phyloP scores from a whole-genome alignment of 768 basidiomycete genomes.

The Calocybe indica region DNA sequence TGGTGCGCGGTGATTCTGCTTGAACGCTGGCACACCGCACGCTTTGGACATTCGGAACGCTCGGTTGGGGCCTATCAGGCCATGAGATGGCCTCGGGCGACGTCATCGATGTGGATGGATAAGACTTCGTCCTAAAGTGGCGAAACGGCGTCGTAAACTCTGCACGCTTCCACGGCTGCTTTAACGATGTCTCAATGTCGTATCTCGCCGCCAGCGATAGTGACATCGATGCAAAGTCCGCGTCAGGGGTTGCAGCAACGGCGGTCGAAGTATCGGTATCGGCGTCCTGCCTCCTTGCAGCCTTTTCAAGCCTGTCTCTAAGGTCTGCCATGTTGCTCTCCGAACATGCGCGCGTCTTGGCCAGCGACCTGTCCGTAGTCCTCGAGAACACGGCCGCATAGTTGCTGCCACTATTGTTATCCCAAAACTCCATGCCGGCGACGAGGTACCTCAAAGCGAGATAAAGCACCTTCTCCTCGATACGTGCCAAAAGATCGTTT shows the following conservation, averaged over 20 bases:
- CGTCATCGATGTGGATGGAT: slow-evolving; percentile 29
- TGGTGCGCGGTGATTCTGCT: slow-evolving; percentile 5
- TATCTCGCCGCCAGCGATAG: slow-evolving; percentile 48
- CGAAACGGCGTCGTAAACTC: slow-evolving; percentile 12
- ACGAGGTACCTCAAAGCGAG: slow-evolving; percentile 72
- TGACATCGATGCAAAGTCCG: slow-evolving; percentile 26
- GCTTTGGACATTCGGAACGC: not conserved
- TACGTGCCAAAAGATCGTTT: slow-evolving; percentile 67
- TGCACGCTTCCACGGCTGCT: slow-evolving; percentile 38
- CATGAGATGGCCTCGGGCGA: slow-evolving; percentile 35
- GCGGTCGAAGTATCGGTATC: slow-evolving; percentile 11
- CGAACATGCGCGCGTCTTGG: slow-evolving; percentile 2
- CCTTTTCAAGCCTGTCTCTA: slow-evolving; percentile 59
- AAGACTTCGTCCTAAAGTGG: slow-evolving; percentile 40
- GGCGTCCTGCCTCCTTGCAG: slow-evolving; percentile 34
- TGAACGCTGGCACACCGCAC: not conserved
- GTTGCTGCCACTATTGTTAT: slow-evolving; percentile 78
- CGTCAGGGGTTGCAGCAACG: slow-evolving; percentile 13
- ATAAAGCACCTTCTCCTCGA: slow-evolving; percentile 80
- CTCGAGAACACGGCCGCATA: slow-evolving; percentile 69
- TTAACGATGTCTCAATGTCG: slow-evolving; percentile 48
- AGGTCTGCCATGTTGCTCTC: slow-evolving; percentile 54
- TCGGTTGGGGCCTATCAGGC: slow-evolving; percentile 21
- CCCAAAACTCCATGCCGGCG: slow-evolving; percentile 81
- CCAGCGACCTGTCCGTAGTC: slow-evolving; percentile 6